A percentile compares a stretch with the other conserved stretches of the same genome.
Evolutionary conservation across 2,329 filamentous ascomycete species (phyloP).

Genomic region (Trichoderma hamatum): DNA sequence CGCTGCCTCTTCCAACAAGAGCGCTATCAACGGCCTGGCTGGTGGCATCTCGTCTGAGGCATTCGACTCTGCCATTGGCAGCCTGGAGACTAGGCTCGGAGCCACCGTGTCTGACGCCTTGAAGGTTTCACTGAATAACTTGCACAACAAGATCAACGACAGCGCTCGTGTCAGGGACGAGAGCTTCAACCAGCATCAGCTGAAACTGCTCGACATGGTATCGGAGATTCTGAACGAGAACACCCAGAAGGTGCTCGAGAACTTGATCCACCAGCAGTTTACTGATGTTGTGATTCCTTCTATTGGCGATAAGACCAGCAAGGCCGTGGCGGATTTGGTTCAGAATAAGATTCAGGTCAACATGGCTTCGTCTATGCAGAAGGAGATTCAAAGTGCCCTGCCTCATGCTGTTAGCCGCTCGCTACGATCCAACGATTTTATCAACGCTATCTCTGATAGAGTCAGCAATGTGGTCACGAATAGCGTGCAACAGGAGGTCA

Average conservation of each 20-base stretch:
- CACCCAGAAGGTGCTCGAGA: constrained; percentile 71
- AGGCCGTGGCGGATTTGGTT: constrained; percentile 72
- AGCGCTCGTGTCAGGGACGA: constrained; percentile 61
- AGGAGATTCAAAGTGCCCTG: constrained; percentile 72
- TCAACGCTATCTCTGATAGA: constrained; percentile 70
- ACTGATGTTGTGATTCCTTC: constrained; percentile 75
- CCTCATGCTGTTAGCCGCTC: constrained; percentile 60
- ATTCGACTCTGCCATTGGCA: constrained; percentile 57
- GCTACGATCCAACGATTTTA: constrained; percentile 72
- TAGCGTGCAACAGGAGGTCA: constrained; percentile 71
- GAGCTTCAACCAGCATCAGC: constrained; percentile 56
- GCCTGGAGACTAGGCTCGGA: constrained; percentile 56
- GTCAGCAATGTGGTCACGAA: constrained; percentile 67
- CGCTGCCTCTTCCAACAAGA: constrained; percentile 39
- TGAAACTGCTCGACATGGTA: constrained; percentile 60
- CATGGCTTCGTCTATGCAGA: constrained; percentile 67
- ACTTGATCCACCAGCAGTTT: constrained; percentile 76
- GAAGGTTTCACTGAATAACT: constrained; percentile 60
- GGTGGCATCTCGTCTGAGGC: constrained; percentile 48
- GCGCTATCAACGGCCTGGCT: constrained; percentile 29
- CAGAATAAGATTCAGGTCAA: constrained; percentile 67
- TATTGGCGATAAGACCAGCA: constrained; percentile 67
- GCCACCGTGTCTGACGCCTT: constrained; percentile 54
- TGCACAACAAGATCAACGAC: constrained; percentile 65
- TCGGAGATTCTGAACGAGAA: constrained; percentile 64